Evolutionary conservation across 352 stramenopile genomes (phyloP), one percentile per base, ranked within the genome.

Genomic region (Phytophthora multivora): DNA sequence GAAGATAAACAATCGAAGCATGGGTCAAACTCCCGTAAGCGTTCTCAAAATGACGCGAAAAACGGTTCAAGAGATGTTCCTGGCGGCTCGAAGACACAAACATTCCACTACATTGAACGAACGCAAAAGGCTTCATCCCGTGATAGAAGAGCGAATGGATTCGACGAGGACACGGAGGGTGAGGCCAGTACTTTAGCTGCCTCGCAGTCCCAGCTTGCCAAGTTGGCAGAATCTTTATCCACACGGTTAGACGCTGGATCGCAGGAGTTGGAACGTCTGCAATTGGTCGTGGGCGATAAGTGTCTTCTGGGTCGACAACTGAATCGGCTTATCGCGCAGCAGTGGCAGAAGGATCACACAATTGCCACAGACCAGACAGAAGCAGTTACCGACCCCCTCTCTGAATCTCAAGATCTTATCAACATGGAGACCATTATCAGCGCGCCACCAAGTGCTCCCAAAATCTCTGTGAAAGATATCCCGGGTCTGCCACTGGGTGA

Each of bases 71-170:
- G 48, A n/a, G 28, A 16, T 30, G 42, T 12, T 38, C 10, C 10
- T 40, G 13, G 19, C 41, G 35, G 48, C 25, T 26, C 12, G 3
- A 62, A 56, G 7, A 1, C 19, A 31, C 38, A 50, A 0, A 6
- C 52, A 38, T 73, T 84, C 31, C 60, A 61, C 21, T 88, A 72
- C 40, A 89, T 91, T 50, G 79, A 91, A 52, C 83, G 78, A n/a
- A 83, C 83, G 7, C 72, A 77, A 38, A 80, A 66, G 16, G 53
- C 57, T 18, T 75, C 70, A n/a, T 71, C 59, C 7, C 72, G 42
- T 21, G 47, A 50, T 15, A 69, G 25, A 46, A 51, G 21, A 16
- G 12, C 19, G 15, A 42, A 53, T 18, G 19, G 59, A 4, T 21
- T 62, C 25, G 57, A 69, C 7, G 9, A 47, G 31, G 52, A 56